Evolutionary conservation across 306 rosid species (phyloP), one percentile per base, ranked within the genome.

Genomic region (Urtica urens): DNA sequence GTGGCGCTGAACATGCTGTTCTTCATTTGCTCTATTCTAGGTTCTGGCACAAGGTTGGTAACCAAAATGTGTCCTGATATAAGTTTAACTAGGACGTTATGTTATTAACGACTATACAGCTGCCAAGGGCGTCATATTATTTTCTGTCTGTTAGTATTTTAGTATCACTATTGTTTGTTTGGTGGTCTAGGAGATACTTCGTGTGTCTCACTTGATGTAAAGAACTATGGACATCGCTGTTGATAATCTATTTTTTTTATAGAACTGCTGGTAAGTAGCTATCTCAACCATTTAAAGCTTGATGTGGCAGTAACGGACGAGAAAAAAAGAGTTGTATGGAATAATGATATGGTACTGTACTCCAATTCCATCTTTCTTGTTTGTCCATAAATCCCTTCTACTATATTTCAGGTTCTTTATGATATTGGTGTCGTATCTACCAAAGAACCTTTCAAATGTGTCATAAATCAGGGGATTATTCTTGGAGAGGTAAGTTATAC

Each of bases 1-100:
- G 94, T 35, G 97, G 95, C 47, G 97, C 97, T 38, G 97, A 84
- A 72, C 97, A 90, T 64, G 97, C 97, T 5, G 97, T 90, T 71
- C 97, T 90, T 59, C 97, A 90, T 67, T 71, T 90, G 78, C 82
- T 90, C 40, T 90, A 90, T 75, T 78, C 97, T 69, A 74, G 97
- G 62, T 90, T 90, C 70, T 90, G 97, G 97, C 97, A 84, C 82
- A 90, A 90, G 97, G 97, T 90, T 23, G 57, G 78, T 60, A 38
- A 53, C 49, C 65, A 49, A 44, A 61, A 49, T 25, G 10, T 22
- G 29, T 65, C 31, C 4, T n/a, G 4, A 17, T 53, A 26, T 27
- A n/a, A 13, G 29, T 28, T 14, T 16, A 38, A 16, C 13, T 38
- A 46, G 48, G 60, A 35, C 4, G 11, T 35, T 35, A 10, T 13